Conservation (phyloP, 2,329 filamentous ascomycete species). For the Hypomyces rosellus region DNA sequence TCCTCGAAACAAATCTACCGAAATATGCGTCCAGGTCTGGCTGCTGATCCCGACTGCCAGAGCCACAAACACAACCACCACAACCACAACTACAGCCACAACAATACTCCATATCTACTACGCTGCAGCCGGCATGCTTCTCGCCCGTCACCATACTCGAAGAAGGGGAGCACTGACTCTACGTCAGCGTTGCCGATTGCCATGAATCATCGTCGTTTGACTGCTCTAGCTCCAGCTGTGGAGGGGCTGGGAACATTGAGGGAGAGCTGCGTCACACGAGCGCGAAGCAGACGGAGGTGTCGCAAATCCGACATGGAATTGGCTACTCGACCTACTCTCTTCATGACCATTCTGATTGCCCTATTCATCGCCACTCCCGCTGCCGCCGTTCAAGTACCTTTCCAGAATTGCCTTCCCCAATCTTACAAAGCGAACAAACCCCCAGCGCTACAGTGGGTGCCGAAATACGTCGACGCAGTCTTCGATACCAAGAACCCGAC, state of each 20-base stretch:
- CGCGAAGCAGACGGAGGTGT: conserved; percentile 1
- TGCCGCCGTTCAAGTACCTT: conserved; percentile 63
- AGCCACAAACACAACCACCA: conserved; percentile 14
- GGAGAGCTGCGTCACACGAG: conserved; percentile 5
- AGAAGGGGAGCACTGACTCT: conserved; percentile 1
- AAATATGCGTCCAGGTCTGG: conserved; percentile 18
- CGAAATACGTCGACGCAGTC: conserved; percentile 64
- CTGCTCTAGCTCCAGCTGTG: background rate
- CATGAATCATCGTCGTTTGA: background rate
- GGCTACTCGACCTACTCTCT: conserved; percentile 16
- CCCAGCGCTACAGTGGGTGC: conserved; percentile 69
- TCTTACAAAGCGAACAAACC: conserved; percentile 52
- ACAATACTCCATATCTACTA: background rate
- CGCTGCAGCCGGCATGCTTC: conserved; percentile 7
- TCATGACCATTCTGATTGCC: conserved; percentile 33
- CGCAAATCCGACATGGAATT: background rate
- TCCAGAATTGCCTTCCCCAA: conserved; percentile 74
- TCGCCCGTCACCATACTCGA: background rate
- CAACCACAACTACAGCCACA: background rate
- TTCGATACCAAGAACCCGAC: conserved; percentile 58
- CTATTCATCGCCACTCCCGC: conserved; percentile 36
- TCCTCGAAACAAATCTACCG: conserved; percentile 11
- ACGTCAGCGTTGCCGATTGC: background rate
- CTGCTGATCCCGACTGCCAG: conserved; percentile 15
- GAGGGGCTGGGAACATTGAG: conserved; percentile 1